Base-by-base conservation (phyloP, 2,329 filamentous ascomycete genomes). In the Niveomyces coronatus region DNA sequence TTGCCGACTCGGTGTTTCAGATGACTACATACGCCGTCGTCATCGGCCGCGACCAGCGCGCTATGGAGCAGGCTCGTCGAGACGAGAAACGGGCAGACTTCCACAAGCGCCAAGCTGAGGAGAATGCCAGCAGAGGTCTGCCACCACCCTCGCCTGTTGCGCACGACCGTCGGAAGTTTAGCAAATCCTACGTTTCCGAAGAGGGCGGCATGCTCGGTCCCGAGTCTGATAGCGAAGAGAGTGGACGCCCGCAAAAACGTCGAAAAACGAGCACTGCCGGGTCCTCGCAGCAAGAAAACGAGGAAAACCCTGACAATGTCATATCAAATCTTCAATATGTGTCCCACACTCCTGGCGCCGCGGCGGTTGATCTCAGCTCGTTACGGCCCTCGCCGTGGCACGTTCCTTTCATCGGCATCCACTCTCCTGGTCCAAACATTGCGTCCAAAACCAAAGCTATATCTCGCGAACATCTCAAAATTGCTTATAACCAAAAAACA, bases 1-100 rank as follows among this genome's bases (percentile, higher is more conserved):
- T 88, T 53, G 70, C 73, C 47, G 83, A 88, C 62, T 81, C 82
- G 52, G 72, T 78, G 40, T 87, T 84, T 55, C 82, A 84, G 58
- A 82, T 88, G 76, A 85, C 78, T 36, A 85, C 81, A 2, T 80
- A 79, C 49, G 70, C 74, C 37, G 71, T 87, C 48, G 73, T 83
- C 40, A 74, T 88, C 19, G 82, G 82, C 39, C 78, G 83, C 44
- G 82, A 87, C 56, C 68, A 78, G 49, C 61, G 67, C 37, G 76
- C 76, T 9, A 58, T 76, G 46, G 60, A 68, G 39, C 67, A 73
- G 47, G 74, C 74, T 16, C 64, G 67, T 31, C 62, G 62, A 39
- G 67, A 75, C 42, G 67, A 71, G 51, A 67, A 60, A 43, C 62
- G 66, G 23, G 58, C 61, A 23, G 63, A 67, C 27, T 61, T 64